These are phyloP conservation scores for Phytophthora lateralis DNA, from an alignment of 352 stramenopile genomes.

Conservation along the genomic window DNA sequence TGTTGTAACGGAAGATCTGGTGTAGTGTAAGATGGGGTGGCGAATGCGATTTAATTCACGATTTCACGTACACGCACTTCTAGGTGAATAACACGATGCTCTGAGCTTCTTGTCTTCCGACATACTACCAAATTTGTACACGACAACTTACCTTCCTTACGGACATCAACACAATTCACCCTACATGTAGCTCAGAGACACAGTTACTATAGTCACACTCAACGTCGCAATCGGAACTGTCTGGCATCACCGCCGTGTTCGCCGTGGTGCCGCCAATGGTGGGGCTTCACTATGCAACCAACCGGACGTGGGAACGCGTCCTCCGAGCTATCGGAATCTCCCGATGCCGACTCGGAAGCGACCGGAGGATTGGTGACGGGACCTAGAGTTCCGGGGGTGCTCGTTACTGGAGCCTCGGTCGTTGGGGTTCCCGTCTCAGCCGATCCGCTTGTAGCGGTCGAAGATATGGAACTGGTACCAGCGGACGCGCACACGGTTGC, in stretches of 20 bases:
- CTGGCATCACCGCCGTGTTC: not conserved
- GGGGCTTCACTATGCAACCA: constrained; percentile 5
- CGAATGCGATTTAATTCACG: constrained; percentile 16
- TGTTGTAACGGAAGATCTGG: constrained; percentile 12
- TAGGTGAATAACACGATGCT: constrained; percentile 8
- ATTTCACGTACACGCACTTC: constrained; percentile 10
- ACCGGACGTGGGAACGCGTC: not conserved
- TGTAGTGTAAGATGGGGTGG: constrained; percentile 18
- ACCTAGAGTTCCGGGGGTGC: not conserved
- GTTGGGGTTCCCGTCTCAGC: constrained; percentile 1
- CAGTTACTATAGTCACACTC: not conserved
- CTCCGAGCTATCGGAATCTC: constrained; percentile 1
- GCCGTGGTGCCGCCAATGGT: not conserved
- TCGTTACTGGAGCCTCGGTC: constrained; percentile 3
- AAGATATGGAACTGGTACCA: not conserved
- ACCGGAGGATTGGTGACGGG: not conserved
- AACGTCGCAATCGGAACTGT: constrained; percentile 4
- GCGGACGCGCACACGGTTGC: constrained; percentile 9
- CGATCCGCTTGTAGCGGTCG: not conserved
- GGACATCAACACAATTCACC: constrained; percentile 6
- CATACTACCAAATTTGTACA: not conserved
- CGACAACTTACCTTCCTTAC: constrained; percentile 3
- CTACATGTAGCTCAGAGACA: not conserved
- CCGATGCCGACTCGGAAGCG: not conserved
- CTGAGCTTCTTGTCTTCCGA: constrained; percentile 3